phyloP scores from a whole-genome alignment of 179 eudicot genomes.

The Nepenthes alata region DNA sequence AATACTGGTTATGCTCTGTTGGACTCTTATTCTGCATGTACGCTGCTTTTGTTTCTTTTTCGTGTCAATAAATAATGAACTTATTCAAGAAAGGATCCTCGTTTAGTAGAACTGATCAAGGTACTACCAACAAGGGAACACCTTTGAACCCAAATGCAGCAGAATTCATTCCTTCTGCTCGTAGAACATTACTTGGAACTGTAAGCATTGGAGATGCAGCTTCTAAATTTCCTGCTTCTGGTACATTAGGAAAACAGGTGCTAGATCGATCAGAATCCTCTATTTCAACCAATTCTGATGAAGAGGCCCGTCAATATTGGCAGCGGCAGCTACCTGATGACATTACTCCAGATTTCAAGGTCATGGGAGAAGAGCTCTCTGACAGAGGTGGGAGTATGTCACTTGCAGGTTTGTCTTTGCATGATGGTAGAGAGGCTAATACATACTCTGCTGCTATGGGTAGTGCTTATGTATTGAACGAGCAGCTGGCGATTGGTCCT shows the following conservation, averaged over 20 bases:
- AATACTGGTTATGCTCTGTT: neutral
- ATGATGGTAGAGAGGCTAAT: constrained; percentile 28
- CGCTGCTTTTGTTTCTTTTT: neutral
- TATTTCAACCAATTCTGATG: constrained; percentile 67
- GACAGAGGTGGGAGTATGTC: constrained; percentile 37
- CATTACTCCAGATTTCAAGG: constrained; percentile 85
- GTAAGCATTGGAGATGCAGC: constrained; percentile 14
- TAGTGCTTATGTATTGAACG: constrained; percentile 33
- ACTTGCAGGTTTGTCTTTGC: constrained; percentile 53
- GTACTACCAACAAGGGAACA: constrained; percentile 20
- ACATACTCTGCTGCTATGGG: constrained; percentile 25
- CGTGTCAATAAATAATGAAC: constrained; percentile 24
- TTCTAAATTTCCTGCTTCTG: constrained; percentile 22
- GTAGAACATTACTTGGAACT: constrained; percentile 33
- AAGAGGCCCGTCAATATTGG: constrained; percentile 88
- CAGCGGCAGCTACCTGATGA: constrained; percentile 91
- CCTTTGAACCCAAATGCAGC: constrained; percentile 83
- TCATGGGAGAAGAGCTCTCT: constrained; percentile 42
- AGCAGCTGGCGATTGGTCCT: constrained; percentile 30
- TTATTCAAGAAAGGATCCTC: constrained; percentile 35
- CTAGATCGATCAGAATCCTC: constrained; percentile 75
- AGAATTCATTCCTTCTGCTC: constrained; percentile 79
- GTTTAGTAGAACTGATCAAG: constrained; percentile 17
- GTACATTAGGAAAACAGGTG: constrained; percentile 26
- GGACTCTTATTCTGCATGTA: constrained; percentile 1